These are phyloP conservation scores for Nannochloropsis oceanica DNA, from an alignment of 108 stramenopile species.

Conservation along the genomic window DNA sequence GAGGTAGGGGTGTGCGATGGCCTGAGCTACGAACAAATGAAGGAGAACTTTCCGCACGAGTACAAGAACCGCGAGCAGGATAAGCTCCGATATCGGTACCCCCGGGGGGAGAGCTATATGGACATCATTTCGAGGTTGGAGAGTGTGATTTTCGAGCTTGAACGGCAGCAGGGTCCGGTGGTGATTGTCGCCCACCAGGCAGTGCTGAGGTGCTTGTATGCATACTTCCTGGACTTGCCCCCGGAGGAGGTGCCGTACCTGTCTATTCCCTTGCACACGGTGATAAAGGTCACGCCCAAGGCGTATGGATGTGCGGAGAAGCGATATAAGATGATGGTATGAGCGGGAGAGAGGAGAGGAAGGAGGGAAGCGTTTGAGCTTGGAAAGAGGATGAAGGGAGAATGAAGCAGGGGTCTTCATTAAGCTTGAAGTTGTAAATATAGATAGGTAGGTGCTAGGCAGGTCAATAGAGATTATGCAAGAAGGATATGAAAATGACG, in stretches of 20 bases:
- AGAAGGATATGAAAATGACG: no score
- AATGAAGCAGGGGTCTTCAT: no score
- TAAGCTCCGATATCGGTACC: constrained; percentile 62
- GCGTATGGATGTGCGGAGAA: constrained; percentile 88
- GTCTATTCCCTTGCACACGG: constrained; percentile 86
- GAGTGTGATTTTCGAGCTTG: constrained; percentile 91
- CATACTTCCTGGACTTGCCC: constrained; percentile 92
- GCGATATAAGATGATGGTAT: constrained; percentile 62
- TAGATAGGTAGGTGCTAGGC: no score
- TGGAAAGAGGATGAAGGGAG: no score
- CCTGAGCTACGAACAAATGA: constrained; percentile 89
- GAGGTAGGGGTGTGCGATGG: constrained; percentile 69
- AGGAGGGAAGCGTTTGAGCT: neutral
- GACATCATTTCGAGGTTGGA: constrained; percentile 93
- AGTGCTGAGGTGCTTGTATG: constrained; percentile 87
- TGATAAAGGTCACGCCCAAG: constrained; percentile 85
- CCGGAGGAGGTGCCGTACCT: constrained; percentile 91
- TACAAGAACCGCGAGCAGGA: constrained; percentile 72
- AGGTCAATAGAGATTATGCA: no score
- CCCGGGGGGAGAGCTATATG: constrained; percentile 88
- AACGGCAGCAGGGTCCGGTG: constrained; percentile 86
- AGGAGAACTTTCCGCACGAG: constrained; percentile 79
- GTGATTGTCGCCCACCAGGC: constrained; percentile 85
- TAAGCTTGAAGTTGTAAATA: no score
- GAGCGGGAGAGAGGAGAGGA: neutral